Percentiles rank a stretch among this genome's conserved stretches.
These are phyloP conservation scores for Blepharisma stoltei DNA, from an alignment of 73 alveolate genomes.

Conservation along the genomic window DNA sequence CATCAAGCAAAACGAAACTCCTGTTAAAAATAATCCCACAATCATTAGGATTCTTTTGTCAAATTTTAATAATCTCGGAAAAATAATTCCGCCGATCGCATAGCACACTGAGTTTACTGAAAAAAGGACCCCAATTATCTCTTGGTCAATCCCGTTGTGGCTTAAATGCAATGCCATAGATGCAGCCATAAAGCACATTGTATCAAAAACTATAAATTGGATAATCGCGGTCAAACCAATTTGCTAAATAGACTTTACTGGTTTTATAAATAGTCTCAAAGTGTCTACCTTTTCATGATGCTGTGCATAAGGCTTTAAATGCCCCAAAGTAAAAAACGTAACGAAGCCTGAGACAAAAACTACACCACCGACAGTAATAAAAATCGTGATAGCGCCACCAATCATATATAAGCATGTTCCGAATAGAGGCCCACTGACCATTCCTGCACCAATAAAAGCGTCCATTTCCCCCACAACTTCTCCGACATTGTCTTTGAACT, in stretches of 20 bases:
- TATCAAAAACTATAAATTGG: background rate
- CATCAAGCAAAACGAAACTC: background rate
- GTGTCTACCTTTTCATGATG: too few relatives aligned
- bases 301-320: too few relatives aligned
- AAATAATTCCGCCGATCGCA: background rate
- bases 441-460: background rate
- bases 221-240: background rate
- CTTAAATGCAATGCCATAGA: background rate
- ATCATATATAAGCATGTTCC: background rate
- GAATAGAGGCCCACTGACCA: background rate
- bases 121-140: background rate
- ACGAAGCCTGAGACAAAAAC: too few relatives aligned
- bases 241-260: background rate
- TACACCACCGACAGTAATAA: too few relatives aligned
- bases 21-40: background rate
- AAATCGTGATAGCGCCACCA: background rate
- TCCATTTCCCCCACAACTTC: background rate
- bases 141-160: background rate
- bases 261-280: background rate
- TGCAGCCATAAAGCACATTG: background rate
- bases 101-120: background rate
- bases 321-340: too few relatives aligned
- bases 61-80: background rate
- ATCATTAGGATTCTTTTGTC: background rate
- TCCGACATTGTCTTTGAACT: background rate